Base-by-base conservation (phyloP, 2,329 filamentous ascomycete genomes). In the Cucurbitaria berberidis region DNA sequence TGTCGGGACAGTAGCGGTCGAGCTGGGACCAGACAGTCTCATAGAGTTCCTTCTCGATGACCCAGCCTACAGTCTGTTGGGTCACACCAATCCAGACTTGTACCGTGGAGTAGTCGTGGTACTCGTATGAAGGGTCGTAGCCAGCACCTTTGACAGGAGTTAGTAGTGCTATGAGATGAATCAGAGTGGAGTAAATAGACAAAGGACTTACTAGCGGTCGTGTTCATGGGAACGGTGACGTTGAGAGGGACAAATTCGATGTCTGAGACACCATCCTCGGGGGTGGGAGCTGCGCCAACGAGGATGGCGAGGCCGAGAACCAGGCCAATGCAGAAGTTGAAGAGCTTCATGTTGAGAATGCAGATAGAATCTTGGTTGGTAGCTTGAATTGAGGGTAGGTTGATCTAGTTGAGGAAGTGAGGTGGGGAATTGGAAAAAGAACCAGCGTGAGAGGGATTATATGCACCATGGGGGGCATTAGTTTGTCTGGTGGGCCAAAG, bases 21-120 rank as follows among this genome's bases (percentile, higher is more conserved):
- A 47, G 44, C 10, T 26, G n/a, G 6, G 5, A 7, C 16, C 19
- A 47, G 21, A 47, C 35, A 2, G 13, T 27, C 6, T 21, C 8
- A 36, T 49, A 49, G 13, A 49, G 46, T 1, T 42, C 19, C 3
- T 10, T 9, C 3, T 26, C 46, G 24, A 36, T 16, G 18, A 35
- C 15, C 11, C n/a, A 15, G 39, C 46, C 46, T 1, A 49, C 39
- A 24, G 29, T 36, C 26, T 35, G n/a, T 16, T 16, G 40, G 3
- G 21, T 9, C 15, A 18, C n/a, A 21, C 47, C 47, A 22, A 44
- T 42, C 47, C 47, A 50, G 30, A 50, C 24, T 7, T 50, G 47
- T 2, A 32, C 30, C 3, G 40, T 50, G 22, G 19, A 19, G 21
- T 50, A 50, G n/a, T 50, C 47, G 21, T 27, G 21, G 24, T 32